Percentiles rank a stretch among this genome's conserved stretches.
Conservation (phyloP, 2,329 filamentous ascomycete genomes). For the Calycina herbarum region DNA sequence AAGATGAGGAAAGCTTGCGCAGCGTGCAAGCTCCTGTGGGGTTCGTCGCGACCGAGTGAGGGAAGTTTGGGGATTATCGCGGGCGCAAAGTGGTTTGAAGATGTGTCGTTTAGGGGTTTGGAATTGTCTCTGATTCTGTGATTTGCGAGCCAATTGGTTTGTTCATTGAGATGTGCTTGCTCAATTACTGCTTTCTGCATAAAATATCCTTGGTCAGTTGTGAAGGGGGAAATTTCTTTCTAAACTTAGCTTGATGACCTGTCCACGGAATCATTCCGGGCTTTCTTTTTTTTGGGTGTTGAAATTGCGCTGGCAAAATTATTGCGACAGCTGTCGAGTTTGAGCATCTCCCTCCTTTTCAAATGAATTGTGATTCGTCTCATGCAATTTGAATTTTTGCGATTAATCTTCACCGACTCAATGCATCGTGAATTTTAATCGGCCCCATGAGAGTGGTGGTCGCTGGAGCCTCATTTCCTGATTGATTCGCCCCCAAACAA, state of each 20-base stretch:
- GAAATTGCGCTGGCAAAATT: background rate
- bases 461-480: background rate
- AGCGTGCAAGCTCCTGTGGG: conserved; percentile 1
- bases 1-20: background rate
- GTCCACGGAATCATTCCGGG: background rate
- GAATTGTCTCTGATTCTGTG: background rate
- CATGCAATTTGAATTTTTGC: background rate
- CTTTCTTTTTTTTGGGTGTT: background rate
- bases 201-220: background rate
- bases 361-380: background rate
- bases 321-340: background rate
- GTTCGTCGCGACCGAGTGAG: background rate
- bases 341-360: background rate
- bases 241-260: conserved; percentile 3
- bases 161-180: background rate
- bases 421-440: background rate
- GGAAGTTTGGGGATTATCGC: conserved; percentile 1
- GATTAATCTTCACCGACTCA: background rate
- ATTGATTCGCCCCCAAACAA: conserved; percentile 1
- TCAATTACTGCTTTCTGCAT: background rate
- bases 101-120: background rate
- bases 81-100: background rate
- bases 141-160: background rate
- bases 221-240: background rate
- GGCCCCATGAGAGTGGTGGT: background rate